A percentile compares a stretch with the other conserved stretches of the same genome.
These are phyloP conservation scores for Vachellia pachyceras DNA, from an alignment of 306 rosid species.

Conservation along the genomic window DNA sequence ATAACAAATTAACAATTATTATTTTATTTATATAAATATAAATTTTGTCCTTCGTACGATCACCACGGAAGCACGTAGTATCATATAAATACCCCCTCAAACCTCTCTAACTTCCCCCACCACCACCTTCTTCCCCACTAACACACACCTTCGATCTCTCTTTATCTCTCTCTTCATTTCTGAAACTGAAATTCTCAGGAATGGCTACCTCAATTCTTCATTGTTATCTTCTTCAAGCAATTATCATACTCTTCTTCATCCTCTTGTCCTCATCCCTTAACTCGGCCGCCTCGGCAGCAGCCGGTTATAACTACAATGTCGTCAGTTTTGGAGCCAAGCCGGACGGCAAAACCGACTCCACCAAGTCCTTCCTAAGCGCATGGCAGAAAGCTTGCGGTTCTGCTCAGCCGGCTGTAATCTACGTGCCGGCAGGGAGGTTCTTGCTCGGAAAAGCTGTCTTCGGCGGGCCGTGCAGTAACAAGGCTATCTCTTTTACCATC, in stretches of 20 bases:
- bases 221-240: neutral
- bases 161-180: neutral
- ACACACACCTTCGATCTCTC: neutral
- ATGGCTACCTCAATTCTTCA: neutral
- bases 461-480: conserved; percentile 37
- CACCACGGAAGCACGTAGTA: too few relatives aligned
- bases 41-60: too few relatives aligned
- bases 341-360: conserved; percentile 43
- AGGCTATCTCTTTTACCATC: conserved; percentile 41
- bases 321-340: conserved; percentile 55
- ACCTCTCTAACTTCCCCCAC: conserved; percentile 17
- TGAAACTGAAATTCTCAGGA: neutral
- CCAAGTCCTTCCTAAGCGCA: conserved; percentile 40
- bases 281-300: neutral
- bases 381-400: conserved; percentile 58
- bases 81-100: conserved; percentile 38
- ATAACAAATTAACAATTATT: too few relatives aligned
- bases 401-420: neutral
- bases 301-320: conserved; percentile 37
- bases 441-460: conserved; percentile 33
- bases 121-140: conserved; percentile 10
- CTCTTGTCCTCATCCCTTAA: neutral
- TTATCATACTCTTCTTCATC: neutral
- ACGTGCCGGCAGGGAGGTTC: conserved; percentile 53
- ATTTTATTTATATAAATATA: too few relatives aligned